Evolutionary conservation across 805 yeast species (phyloP), one percentile per base, ranked within the genome.

Genomic region (Sugiyamaella floridensis): DNA sequence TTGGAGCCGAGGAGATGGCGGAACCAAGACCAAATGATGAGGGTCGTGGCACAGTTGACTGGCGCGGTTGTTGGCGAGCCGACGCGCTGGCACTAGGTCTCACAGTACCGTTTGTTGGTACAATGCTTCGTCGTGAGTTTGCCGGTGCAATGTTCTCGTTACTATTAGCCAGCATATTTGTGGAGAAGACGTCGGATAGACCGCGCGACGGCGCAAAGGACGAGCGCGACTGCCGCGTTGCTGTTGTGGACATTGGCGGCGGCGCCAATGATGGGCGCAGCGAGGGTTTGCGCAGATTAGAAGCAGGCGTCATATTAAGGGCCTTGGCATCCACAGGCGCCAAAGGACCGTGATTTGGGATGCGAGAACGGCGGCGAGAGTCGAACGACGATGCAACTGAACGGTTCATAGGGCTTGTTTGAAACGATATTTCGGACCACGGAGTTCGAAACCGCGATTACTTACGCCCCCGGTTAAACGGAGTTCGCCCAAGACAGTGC

Each of bases 1-100:
- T 10, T 28, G 48, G 20, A 16, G 49, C 28, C 19, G 37, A 32
- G 4, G 37, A 32, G 37, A 11, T 20, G 32, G 29, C 18, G 28
- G 53, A 16, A 19, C 52, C 51, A 11, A 55, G 34, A 6, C 60
- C 60, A 48, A 58, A 58, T 10, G 60, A 54, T 12, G 60, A 56
- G 16, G 51, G 52, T 19, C 55, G n/a, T 7, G 57, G 54, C 10
- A 50, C 22, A 14, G 45, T n/a, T 2, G 56, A 53, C 16, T 16
- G 29, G 18, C 50, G 42, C 11, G 51, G 49, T 18, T 53, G 48
- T 18, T 22, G 26, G 26, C 56, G 40, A 11, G 37, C 37, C n/a
- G 34, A 16, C n/a, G 40, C 58, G 20, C 56, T 49, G 12, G 54
- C 50, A 32, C 37, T 32, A 14, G 37, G 37, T 32, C 37, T 10